Conservation (phyloP, 139 green algal species). For the Ulvella scutata region DNA sequence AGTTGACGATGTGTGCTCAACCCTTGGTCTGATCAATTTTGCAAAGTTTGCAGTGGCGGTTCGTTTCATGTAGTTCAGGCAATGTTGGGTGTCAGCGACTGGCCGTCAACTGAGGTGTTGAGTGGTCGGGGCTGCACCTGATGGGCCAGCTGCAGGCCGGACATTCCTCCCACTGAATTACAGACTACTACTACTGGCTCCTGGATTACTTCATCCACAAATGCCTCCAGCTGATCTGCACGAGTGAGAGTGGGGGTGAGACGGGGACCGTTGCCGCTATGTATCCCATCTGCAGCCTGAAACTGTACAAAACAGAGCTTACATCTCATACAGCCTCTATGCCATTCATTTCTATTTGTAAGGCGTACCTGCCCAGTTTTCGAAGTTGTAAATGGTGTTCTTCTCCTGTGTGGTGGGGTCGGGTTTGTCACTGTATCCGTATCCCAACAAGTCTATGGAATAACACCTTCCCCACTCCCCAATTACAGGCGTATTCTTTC, state of each 20-base stretch:
- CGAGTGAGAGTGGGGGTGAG: too few relatives aligned
- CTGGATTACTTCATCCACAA: slow-evolving; percentile 41
- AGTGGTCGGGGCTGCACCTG: background rate
- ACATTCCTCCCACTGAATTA: slow-evolving; percentile 77
- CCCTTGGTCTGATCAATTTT: too few relatives aligned
- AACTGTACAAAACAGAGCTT: too few relatives aligned
- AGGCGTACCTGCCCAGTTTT: background rate
- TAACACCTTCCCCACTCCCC: background rate
- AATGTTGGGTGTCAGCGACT: too few relatives aligned
- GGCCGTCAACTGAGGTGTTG: too few relatives aligned
- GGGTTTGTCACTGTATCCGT: background rate
- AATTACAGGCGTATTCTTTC: background rate
- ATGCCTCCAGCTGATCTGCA: slow-evolving; percentile 58
- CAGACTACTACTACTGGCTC: slow-evolving; percentile 50
- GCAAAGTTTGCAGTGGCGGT: too few relatives aligned
- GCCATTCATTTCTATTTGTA: too few relatives aligned
- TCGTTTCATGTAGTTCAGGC: too few relatives aligned
- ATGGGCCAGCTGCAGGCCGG: background rate
- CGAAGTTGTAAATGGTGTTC: slow-evolving; percentile 4
- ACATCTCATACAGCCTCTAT: too few relatives aligned
- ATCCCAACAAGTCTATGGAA: background rate
- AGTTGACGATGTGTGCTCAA: too few relatives aligned
- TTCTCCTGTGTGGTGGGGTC: background rate
- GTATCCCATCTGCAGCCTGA: too few relatives aligned
- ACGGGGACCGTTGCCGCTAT: too few relatives aligned